Evolutionary conservation across 495 filamentous ascomycete genomes (phyloP), one percentile per base, ranked within the genome.

Genomic region (Cladorrhinum samala): DNA sequence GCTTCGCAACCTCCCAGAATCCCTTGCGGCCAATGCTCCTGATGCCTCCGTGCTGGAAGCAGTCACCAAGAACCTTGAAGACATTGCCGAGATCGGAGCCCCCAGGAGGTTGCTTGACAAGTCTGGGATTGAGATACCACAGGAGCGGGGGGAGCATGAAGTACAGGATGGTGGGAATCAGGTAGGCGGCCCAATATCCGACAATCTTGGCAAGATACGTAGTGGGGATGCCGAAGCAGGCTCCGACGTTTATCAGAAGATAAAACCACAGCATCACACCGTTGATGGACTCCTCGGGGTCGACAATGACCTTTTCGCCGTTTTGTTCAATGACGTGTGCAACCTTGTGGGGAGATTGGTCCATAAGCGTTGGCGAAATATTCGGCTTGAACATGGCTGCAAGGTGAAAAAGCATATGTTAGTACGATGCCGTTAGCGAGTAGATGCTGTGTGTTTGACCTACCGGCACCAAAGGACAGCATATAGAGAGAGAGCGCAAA

Each of bases 151-250:
- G 81, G 6, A 82, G 72, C 19, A 79, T 70, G 36, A 84, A 67
- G 63, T 83, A 84, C 38, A 84, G 71, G 46, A 82, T 68, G 18
- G 79, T 74, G 40, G 84, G 83, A 30, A 93, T 80, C 43, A 91
- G 70, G 69, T 84, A 91, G 14, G 82, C 72, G 25, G 74, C 61
- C 84, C 83, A 91, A 76, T 85, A 89, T 45, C 81, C 85, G 19
- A 84, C 73, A 58, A 73, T 71, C 49, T 74, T 76, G 59, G 73
- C 73, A 9, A 71, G 63, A 50, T 76, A 76, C 2, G 72, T 61
- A 4, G 73, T 76, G 8, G 73, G 71, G 25, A 74, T 65, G 83
- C 75, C 55, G 79, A 75, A 54, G 77, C 84, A 58, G 83, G 80
- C 47, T 76, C 77, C 79, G 49, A 94, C 58, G 72, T 95, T 80